Evolutionary conservation across 2,329 filamentous ascomycete genomes (phyloP).

Genomic region (Cladosporium sp.): DNA sequence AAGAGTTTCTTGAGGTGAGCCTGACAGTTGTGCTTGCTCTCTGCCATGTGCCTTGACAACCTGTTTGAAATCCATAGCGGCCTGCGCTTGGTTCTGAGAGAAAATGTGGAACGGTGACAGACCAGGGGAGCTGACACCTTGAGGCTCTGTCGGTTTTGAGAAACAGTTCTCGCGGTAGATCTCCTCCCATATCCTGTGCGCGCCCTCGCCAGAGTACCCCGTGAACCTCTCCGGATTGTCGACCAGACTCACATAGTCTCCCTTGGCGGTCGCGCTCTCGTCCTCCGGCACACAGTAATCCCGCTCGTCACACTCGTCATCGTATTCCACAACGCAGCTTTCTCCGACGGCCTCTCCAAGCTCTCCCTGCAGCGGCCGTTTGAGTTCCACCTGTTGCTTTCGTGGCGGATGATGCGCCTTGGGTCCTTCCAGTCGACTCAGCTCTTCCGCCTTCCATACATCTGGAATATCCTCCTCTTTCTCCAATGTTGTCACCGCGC

Average conservation of each 20-base stretch:
- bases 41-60: slow-evolving; percentile 59
- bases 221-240: slow-evolving; percentile 96
- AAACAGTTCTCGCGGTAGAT: slow-evolving; percentile 99
- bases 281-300: slow-evolving; percentile 98
- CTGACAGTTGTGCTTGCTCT: slow-evolving; percentile 49
- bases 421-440: slow-evolving; percentile 88
- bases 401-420: slow-evolving; percentile 83
- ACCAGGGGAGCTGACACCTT: slow-evolving; percentile 19
- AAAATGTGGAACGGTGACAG: slow-evolving; percentile 33
- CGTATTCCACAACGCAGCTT: slow-evolving; percentile 95
- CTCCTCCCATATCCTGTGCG: slow-evolving; percentile 90
- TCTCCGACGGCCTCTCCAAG: slow-evolving; percentile 86
- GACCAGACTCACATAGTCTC: slow-evolving; percentile 92
- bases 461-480: slow-evolving; percentile 90
- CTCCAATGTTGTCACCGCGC: slow-evolving; percentile 90
- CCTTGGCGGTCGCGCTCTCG: slow-evolving; percentile 78
- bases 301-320: slow-evolving; percentile 93
- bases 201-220: slow-evolving; percentile 79
- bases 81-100: slow-evolving; percentile 45
- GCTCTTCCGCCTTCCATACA: slow-evolving; percentile 86
- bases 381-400: slow-evolving; percentile 64
- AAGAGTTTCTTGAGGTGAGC: slow-evolving; percentile 55
- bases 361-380: slow-evolving; percentile 73
- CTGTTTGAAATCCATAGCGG: slow-evolving; percentile 57
- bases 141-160: slow-evolving; percentile 38